Evolutionary conservation across 306 rosid species (phyloP), one percentile per base, ranked within the genome.

Genomic region (Glycyrrhiza uralensis): DNA sequence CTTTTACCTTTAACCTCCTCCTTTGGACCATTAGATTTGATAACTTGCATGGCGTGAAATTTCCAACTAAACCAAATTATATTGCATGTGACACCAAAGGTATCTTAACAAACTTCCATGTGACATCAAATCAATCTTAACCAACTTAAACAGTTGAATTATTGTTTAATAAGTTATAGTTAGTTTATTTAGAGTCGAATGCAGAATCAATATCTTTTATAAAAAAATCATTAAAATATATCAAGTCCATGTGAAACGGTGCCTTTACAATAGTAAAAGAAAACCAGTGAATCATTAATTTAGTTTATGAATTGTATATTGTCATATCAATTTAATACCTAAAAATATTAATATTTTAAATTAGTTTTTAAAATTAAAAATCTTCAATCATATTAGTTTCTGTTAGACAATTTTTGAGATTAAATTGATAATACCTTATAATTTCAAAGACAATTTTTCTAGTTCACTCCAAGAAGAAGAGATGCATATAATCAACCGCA

Each of bases 41-140:
- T 72, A 71, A 66, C 79, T 58, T 22, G 30, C 46, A 26, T 62
- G 33, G 12, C 77, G 22, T 8, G 35, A 62, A 47, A 26, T 23
- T 63, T 59, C 71, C 36, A 24, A 71, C 70, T 57, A 56, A 38
- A 71, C 70, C 63, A 56, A 38, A 65, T 74, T 41, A 50, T 56
- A 8, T 4, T 0, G 19, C 81, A 80, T 70, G 82, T 72, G 80
- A 69, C 24, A 75, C 69, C 77, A 69, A 72, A 66, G 42, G 66
- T 67, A 65, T 64, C 71, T 30, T 15, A 70, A 82, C 80, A 38
- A 65, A 51, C 75, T 36, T 28, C 55, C 75, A 79, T 79, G 83
- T 79, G 79, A 65, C 19, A 79, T 72, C 79, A 79, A 79, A 72
- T 79, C 75, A 56, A 79, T 66, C 75, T 72, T 66, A 79, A 72